Evolutionary conservation across 257 asterid species (phyloP).

Genomic region (Gynochthodes officinalis): DNA sequence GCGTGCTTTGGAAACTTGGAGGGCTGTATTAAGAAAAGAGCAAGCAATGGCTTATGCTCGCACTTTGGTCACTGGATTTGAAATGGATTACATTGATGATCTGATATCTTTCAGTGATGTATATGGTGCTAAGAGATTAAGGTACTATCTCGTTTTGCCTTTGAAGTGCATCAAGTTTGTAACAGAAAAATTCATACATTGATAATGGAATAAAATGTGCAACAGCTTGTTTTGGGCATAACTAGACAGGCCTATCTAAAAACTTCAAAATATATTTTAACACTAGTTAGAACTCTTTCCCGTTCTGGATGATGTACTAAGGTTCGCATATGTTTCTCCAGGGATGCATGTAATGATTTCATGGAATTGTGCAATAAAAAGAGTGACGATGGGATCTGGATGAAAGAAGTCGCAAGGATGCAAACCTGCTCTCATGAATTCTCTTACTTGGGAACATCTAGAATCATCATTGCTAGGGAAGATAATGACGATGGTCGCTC

Average conservation of each 20-base stretch:
- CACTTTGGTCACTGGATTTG: conserved; percentile 75
- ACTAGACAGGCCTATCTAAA: background rate
- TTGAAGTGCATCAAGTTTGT: background rate
- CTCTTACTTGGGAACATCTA: conserved; percentile 54
- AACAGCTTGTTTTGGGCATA: too few species aligned
- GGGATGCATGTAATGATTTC: conserved; percentile 72
- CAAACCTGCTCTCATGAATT: conserved; percentile 46
- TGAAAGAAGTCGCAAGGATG: conserved; percentile 85
- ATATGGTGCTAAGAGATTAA: conserved; percentile 77
- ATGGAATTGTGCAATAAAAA: conserved; percentile 65
- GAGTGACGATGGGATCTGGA: conserved; percentile 65
- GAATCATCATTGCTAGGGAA: conserved; percentile 46
- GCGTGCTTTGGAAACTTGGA: conserved; percentile 67
- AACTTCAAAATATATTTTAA: background rate
- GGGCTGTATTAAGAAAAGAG: conserved; percentile 72
- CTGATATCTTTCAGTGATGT: conserved; percentile 66
- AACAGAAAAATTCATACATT: background rate
- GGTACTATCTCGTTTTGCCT: conserved; percentile 35
- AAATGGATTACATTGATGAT: conserved; percentile 53
- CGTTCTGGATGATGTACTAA: background rate
- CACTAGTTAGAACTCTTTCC: background rate
- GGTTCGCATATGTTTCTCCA: conserved; percentile 19
- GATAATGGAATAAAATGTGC: background rate
- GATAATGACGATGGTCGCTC: conserved; percentile 33
- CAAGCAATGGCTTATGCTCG: conserved; percentile 95